These are phyloP conservation scores for Lasiosphaeria miniovina DNA, from an alignment of 495 filamentous ascomycete species.

Conservation along the genomic window DNA sequence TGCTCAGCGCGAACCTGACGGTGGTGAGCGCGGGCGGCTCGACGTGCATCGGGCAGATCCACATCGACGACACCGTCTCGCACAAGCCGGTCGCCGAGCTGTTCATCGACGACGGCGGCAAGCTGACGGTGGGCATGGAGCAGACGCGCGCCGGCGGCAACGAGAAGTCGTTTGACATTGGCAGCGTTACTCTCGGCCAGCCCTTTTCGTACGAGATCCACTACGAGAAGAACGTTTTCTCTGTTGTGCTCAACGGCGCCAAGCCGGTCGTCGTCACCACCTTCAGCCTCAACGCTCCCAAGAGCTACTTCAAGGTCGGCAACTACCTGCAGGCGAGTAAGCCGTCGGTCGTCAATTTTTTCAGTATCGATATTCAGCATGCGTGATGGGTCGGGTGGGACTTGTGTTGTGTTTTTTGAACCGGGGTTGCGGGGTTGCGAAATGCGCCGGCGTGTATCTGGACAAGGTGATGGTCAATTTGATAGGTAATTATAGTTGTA, in stretches of 20 bases:
- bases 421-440: too few relatives aligned
- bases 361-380: slow-evolving; percentile 30
- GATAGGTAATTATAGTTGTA: too few relatives aligned
- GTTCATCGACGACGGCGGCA: slow-evolving; percentile 31
- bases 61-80: slow-evolving; percentile 29
- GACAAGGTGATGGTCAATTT: too few relatives aligned
- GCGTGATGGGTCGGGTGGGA: neutral
- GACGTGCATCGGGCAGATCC: slow-evolving; percentile 30
- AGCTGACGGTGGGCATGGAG: slow-evolving; percentile 34
- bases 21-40: slow-evolving; percentile 19
- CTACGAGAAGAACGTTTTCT: slow-evolving; percentile 29
- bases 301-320: slow-evolving; percentile 43
- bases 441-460: too few relatives aligned
- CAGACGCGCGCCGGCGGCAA: slow-evolving; percentile 25
- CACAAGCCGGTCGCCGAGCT: slow-evolving; percentile 40
- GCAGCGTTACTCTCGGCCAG: slow-evolving; percentile 26
- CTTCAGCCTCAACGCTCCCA: slow-evolving; percentile 27
- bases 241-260: slow-evolving; percentile 32
- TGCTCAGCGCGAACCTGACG: slow-evolving; percentile 33
- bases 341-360: slow-evolving; percentile 31
- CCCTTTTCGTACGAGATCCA: slow-evolving; percentile 35
- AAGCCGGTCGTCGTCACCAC: slow-evolving; percentile 26
- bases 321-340: slow-evolving; percentile 41
- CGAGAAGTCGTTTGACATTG: slow-evolving; percentile 25
- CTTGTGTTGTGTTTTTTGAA: too few relatives aligned